Base-by-base conservation (phyloP, 495 filamentous ascomycete genomes). In the Pseudevernia furfuracea region DNA sequence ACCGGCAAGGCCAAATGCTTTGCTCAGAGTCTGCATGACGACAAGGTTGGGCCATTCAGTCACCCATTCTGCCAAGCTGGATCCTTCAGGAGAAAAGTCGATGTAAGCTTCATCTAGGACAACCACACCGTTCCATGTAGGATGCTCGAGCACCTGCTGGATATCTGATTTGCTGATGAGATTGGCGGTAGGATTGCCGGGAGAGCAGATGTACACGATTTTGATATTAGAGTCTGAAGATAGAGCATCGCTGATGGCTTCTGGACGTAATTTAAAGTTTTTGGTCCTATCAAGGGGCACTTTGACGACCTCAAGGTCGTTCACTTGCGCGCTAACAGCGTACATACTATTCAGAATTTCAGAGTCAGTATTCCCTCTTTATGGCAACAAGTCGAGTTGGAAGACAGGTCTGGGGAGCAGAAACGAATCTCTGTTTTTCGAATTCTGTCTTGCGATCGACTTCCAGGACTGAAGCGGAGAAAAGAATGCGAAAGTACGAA, bases 61-160 rank as follows among this genome's bases (percentile, higher is more conserved):
- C 12, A 94, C 93, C 90, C 89, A 96, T 73, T 96, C 89, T n/a
- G 94, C 94, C 23, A 97, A 81, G 72, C 85, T 90, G 39, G 88
- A 83, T 28, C 85, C 87, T 48, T 89, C 84, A 0, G 87, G 84
- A 23, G 95, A 86, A 68, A 97, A 98, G 74, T 98, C 94, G 66
- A 98, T 85, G 75, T 98, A 98, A 38, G 94, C 94, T 77, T 98
- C 94, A 74, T 98, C 95, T 48, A 98, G 78, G 23, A 96, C 84
- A 7, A 97, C 87, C 11, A 98, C 81, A 17, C 94, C 95, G 75
- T 98, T 97, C 92, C 92, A 98, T 6, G 86, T 90, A 21, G 90
- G 87, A 80, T 97, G 92, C 64, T 88, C 84, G 28, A 98, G 82
- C 25, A 97, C 76, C 64, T 81, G 75, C 59, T 79, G 79, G 60